phyloP scores from a whole-genome alignment of 257 asterid genomes.

The Jaltomata sinuosa region DNA sequence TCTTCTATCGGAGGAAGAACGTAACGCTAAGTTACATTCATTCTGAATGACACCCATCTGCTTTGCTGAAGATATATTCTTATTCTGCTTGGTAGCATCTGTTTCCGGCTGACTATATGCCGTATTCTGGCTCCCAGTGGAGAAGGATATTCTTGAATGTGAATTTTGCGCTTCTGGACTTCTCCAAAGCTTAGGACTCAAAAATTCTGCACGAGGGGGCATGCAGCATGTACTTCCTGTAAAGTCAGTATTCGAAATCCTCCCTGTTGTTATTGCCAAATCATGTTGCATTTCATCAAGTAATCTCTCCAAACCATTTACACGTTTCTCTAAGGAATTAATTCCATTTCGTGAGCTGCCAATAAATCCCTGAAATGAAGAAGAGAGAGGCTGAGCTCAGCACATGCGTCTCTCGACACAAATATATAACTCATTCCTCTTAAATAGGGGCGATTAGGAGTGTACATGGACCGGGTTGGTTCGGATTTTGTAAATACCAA shows the following conservation, averaged over 20 bases:
- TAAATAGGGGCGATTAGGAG: too few species aligned
- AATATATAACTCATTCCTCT: neutral
- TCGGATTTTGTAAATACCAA: too few species aligned
- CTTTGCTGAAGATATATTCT: neutral
- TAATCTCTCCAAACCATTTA: constrained; percentile 71
- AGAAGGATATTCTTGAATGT: constrained; percentile 14
- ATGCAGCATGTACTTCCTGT: constrained; percentile 43
- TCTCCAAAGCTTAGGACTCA: constrained; percentile 72
- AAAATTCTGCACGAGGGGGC: constrained; percentile 55
- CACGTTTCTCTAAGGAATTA: constrained; percentile 60
- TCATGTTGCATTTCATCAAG: constrained; percentile 67
- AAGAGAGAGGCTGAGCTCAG: neutral
- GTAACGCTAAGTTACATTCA: neutral
- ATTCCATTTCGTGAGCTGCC: constrained; percentile 77
- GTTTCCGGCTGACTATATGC: neutral
- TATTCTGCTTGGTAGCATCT: constrained; percentile 4
- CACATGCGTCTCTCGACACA: neutral
- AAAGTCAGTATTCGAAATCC: constrained; percentile 13
- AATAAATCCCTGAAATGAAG: constrained; percentile 52
- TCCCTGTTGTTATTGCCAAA: constrained; percentile 28
- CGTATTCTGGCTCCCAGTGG: constrained; percentile 15
- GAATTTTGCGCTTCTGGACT: constrained; percentile 35
- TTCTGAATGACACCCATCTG: neutral
- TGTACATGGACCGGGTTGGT: too few species aligned
- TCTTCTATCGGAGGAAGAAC: neutral